These are phyloP conservation scores for Russula earlei DNA, from an alignment of 768 basidiomycete genomes.

Conservation along the genomic window DNA sequence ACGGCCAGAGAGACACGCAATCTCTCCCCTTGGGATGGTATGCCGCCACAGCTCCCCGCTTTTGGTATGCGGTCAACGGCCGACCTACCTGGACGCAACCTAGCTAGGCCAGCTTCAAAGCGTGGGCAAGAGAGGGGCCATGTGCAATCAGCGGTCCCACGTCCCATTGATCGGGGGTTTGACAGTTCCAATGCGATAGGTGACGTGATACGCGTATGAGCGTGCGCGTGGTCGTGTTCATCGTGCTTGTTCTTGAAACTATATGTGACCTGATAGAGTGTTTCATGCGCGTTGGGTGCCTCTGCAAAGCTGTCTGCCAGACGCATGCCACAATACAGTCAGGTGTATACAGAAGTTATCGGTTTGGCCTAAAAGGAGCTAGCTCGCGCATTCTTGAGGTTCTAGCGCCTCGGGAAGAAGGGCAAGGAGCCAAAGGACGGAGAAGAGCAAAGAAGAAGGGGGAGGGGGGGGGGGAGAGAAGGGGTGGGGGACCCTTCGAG, in stretches of 20 bases:
- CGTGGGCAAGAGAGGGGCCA: background rate
- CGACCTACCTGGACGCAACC: background rate
- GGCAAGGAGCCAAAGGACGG: background rate
- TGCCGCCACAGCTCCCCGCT: background rate
- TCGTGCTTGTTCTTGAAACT: no score
- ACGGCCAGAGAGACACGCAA: no score
- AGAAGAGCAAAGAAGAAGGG: background rate
- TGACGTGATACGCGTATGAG: no score
- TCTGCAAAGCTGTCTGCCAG: no score
- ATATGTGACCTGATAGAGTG: no score
- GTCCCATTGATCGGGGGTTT: no score
- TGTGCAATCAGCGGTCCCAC: background rate
- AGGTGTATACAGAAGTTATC: no score
- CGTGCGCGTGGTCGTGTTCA: no score
- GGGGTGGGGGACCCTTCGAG: background rate
- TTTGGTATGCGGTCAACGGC: background rate
- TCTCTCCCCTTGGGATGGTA: background rate
- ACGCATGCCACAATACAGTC: no score
- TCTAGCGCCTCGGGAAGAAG: background rate
- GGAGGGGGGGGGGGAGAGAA: background rate
- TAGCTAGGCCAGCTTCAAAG: background rate
- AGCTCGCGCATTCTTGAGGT: background rate
- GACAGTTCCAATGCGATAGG: no score
- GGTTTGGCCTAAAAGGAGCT: background rate
- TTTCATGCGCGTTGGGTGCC: no score